Evolutionary conservation across 345 rosid species (phyloP).

Genomic region (Ailanthus altissimus): DNA sequence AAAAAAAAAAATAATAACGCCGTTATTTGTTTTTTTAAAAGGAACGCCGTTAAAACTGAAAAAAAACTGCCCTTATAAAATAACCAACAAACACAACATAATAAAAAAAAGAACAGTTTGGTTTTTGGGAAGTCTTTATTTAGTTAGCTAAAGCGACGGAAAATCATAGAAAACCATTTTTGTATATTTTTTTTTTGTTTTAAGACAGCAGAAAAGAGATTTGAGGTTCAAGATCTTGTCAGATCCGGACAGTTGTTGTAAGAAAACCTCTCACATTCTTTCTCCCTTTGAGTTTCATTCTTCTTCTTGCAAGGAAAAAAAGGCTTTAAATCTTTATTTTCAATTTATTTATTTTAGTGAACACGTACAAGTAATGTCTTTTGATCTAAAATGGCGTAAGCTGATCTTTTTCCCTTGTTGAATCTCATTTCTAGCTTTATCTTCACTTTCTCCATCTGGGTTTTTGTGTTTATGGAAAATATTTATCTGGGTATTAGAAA

Average conservation of each 20-base stretch:
- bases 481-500: not conserved
- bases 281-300: not conserved
- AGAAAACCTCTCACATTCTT: conserved; percentile 30
- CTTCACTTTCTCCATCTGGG: not conserved
- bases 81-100: conserved; percentile 27
- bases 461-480: conserved; percentile 2
- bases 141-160: conserved; percentile 34
- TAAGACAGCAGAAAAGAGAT: conserved; percentile 25
- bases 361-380: conserved; percentile 19
- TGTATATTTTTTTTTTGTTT: conserved; percentile 11
- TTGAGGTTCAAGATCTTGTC: conserved; percentile 43
- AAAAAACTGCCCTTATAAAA: conserved; percentile 37
- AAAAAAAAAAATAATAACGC: not conserved
- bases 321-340: not conserved
- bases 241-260: conserved; percentile 47
- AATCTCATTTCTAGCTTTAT: not conserved
- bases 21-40: too few relatives aligned
- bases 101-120: conserved; percentile 17
- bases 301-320: not conserved
- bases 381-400: conserved; percentile 31
- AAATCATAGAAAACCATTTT: conserved; percentile 21
- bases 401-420: conserved; percentile 14
- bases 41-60: conserved; percentile 34
- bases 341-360: not conserved
- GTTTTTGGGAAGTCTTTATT: conserved; percentile 6